Evolutionary conservation across 164 flowering plant species (phyloP).

Genomic region (Sedum album): DNA sequence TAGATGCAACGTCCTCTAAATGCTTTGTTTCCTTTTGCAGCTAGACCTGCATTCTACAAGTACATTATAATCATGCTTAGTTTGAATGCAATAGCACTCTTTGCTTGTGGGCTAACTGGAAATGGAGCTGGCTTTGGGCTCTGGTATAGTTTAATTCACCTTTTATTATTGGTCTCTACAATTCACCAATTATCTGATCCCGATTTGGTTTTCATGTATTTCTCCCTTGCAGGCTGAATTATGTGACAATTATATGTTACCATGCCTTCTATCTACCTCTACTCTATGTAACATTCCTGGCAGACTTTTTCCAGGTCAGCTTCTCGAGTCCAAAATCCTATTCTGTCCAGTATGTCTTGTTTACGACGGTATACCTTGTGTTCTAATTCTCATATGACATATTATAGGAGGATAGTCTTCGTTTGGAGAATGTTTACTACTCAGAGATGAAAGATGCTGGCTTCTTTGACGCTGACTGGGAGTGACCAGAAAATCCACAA

Average conservation of each 20-base stretch:
- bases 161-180: neutral
- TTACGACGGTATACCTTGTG: neutral
- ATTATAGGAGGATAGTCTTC: slow-evolving; percentile 79
- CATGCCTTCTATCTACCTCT: slow-evolving; percentile 86
- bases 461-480: slow-evolving; percentile 88
- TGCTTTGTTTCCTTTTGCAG: slow-evolving; percentile 27
- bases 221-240: slow-evolving; percentile 54
- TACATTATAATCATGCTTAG: slow-evolving; percentile 55
- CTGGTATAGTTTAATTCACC: slow-evolving; percentile 29
- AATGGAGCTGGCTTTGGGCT: slow-evolving; percentile 56
- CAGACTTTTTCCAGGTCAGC: slow-evolving; percentile 88
- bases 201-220: neutral
- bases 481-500: slow-evolving; percentile 17
- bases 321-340: neutral
- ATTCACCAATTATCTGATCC: neutral
- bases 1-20: neutral
- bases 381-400: neutral
- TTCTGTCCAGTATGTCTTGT: neutral
- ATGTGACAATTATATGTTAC: slow-evolving; percentile 44
- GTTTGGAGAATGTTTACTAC: slow-evolving; percentile 77
- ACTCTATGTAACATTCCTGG: slow-evolving; percentile 60
- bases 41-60: slow-evolving; percentile 75
- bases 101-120: slow-evolving; percentile 45
- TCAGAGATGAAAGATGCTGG: slow-evolving; percentile 99
- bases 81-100: slow-evolving; percentile 37